These are phyloP conservation scores for Eimeria praecox DNA, from an alignment of 169 alveolate genomes.

Conservation along the genomic window DNA sequence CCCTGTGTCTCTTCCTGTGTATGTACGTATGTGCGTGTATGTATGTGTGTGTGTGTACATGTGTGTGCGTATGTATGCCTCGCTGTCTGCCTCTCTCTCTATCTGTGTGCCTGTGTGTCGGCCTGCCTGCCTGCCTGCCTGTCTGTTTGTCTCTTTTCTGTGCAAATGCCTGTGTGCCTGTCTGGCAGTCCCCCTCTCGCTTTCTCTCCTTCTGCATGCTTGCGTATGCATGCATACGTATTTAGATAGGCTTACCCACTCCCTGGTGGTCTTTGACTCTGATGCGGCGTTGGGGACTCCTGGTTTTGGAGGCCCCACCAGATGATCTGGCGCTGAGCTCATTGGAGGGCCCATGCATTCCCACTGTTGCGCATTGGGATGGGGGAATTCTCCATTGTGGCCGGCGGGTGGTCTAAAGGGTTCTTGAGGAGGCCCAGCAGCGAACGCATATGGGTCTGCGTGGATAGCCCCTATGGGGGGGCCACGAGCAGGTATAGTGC, in stretches of 20 bases:
- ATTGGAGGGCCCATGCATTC: conserved; percentile 21
- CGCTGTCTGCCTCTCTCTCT: no score
- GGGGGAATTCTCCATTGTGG: neutral
- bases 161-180: neutral
- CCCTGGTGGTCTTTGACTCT: conserved; percentile 36
- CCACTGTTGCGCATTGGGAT: neutral
- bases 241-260: neutral
- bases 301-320: neutral
- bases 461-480: neutral
- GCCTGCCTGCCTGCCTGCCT: neutral
- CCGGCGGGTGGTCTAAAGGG: neutral
- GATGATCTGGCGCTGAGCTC: conserved; percentile 27
- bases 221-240: neutral
- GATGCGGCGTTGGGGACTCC: conserved; percentile 5
- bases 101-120: no score
- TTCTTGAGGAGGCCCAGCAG: conserved; percentile 20
- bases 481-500: neutral
- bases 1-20: no score
- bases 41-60: no score
- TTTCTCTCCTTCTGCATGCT: neutral
- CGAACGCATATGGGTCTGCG: neutral
- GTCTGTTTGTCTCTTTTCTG: neutral
- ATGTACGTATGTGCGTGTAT: no score
- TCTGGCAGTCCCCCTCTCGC: neutral
- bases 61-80: no score